Evolutionary conservation across 495 filamentous ascomycete genomes (phyloP), one percentile per base, ranked within the genome.

Genomic region (Aspergillus steynii): DNA sequence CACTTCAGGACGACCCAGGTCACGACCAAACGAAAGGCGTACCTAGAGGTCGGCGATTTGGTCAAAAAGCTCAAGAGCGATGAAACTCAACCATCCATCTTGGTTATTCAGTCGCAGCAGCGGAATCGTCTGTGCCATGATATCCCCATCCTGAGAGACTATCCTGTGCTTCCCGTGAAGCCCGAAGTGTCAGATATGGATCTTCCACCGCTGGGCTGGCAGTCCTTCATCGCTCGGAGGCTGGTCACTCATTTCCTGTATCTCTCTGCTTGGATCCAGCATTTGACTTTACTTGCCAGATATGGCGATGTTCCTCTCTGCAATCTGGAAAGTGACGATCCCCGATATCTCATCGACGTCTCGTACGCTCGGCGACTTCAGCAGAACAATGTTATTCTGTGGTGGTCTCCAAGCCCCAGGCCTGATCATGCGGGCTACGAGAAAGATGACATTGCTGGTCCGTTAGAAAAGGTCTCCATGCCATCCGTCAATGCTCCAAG

Each of bases 371-470:
- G 95, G 55, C 86, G 96, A 10, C 77, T 99, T 55, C 92, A 95
- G 68, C 87, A 90, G 65, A 96, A 93, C 68, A 93, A 93, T 62
- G 91, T 99, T 5, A 89, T 99, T 15, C 82, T 99, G n/a, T 99
- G 95, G 95, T 99, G 95, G 95, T 97, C 93, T 34, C 81, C 82
- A 12, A 88, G 86, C 29, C 85, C 95, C 5, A 85, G 85, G 56
- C 95, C 96, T 29, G 95, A 99, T 66, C 95, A 99, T 77, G 95
- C 94, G 55, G 95, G 94, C 8, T 91, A 96, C 71, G 95, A 99
- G 72, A 90, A 89, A 65, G 95, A 99, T 72, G 92, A 98, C 71
- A 86, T 97, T 47, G 75, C 89, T 0, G 89, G 90, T 3, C 82
- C 89, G 2, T 81, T 98, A 50, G 95, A 99, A 64, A 89, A 82